Conservation (phyloP, 2,329 filamentous ascomycete species). For the Juglanconis oblonga region DNA sequence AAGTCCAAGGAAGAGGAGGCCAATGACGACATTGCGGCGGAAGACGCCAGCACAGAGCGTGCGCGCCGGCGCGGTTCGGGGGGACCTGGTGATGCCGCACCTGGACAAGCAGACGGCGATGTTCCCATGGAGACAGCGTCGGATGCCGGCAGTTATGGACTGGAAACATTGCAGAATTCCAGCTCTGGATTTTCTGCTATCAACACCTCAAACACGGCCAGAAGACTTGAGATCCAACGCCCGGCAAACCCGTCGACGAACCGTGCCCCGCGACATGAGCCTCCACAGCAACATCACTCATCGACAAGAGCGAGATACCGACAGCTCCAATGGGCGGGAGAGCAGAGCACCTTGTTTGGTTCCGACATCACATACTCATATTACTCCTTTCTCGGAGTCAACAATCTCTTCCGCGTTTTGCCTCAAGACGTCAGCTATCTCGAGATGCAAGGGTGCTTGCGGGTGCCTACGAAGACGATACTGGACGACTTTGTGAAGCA, state of each 20-base stretch:
- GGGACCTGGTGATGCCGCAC: constrained; percentile 21
- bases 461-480: constrained; percentile 37
- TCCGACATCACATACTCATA: constrained; percentile 40
- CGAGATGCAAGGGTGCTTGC: constrained; percentile 43
- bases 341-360: constrained; percentile 26
- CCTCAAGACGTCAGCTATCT: constrained; percentile 46
- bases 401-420: constrained; percentile 35
- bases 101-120: constrained; percentile 20
- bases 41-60: background rate
- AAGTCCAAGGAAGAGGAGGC: constrained; percentile 1
- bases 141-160: constrained; percentile 3
- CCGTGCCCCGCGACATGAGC: background rate
- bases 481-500: constrained; percentile 47
- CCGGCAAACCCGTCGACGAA: background rate
- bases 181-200: background rate
- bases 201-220: background rate
- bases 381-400: constrained; percentile 40
- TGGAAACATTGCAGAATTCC: background rate
- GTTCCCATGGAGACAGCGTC: background rate
- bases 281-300: background rate
- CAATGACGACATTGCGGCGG: background rate
- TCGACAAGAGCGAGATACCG: constrained; percentile 9
- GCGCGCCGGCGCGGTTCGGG: background rate
- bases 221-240: background rate
- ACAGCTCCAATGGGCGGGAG: constrained; percentile 24